Evolutionary conservation across 108 stramenopile genomes (phyloP), one percentile per base, ranked within the genome.

Genomic region (Pseudonitzschia multistriata): DNA sequence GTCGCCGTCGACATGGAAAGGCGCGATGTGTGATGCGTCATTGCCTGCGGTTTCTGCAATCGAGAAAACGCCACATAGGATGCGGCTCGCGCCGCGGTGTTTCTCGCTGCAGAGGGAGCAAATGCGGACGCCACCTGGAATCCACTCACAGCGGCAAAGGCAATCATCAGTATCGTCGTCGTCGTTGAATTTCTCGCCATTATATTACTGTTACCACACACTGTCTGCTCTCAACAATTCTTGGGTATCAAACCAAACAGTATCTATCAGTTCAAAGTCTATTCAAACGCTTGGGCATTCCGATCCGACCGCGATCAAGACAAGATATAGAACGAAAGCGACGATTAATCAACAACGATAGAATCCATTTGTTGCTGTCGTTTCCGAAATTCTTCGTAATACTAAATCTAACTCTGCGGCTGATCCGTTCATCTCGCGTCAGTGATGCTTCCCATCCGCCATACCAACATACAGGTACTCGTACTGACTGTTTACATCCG

Each of bases 91-190:
- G 31, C 11, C 4, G 57, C 57, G 33, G 57, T 35, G 42, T 45
- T 13, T 35, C 33, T 59, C 31, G 57, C 17, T 17, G 35, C 13
- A 30, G 57, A 8, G 31, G 57, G 57, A 5, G 57, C n/a, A 15
- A 59, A 59, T 2, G 57, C 57, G 13, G 57, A 59, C 33, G 29
- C 57, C 34, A 29, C 57, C 34, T 33, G 57, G 29, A 59, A 33
- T 37, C 33, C 57, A 17, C n/a, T 21, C n/a, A 33, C 57, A 19
- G n/a, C 57, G 13, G 57, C 57, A 10, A 59, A 59, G 34, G n/a
- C 33, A 10, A 59, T 59, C 57, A 59, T 59, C 57, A 59, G 33
- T 33, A 36, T 13, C 17, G 17, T 10, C 42, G 42, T 45, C 42
- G 42, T 8, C 11, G 42, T 45, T 45, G 42, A n/a, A n/a, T n/a